phyloP scores from a whole-genome alignment of 2,329 filamentous ascomycete species.

The Didymella keratinophila region DNA sequence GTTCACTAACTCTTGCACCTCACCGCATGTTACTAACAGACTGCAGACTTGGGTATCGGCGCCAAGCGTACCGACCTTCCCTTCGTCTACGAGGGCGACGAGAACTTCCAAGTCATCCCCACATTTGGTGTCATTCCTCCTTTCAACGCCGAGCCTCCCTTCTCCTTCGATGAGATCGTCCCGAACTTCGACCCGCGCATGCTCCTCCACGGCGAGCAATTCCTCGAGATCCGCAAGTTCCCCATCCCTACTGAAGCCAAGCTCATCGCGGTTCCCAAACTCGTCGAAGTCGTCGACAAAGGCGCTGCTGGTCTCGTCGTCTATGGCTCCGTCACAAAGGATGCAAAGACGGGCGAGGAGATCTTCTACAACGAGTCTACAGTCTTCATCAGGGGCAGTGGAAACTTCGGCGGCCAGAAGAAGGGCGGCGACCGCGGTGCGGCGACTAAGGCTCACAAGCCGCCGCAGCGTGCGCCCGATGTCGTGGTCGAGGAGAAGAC shows the following conservation, averaged over 20 bases:
- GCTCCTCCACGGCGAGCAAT: conserved; percentile 98
- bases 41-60: conserved; percentile 78
- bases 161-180: conserved; percentile 80
- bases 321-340: conserved; percentile 79
- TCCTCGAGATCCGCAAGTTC: conserved; percentile 90
- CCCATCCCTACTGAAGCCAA: conserved; percentile 86
- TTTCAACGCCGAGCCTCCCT: conserved; percentile 83
- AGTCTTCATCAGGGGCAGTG: conserved; percentile 90
- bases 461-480: conserved; percentile 80
- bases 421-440: conserved; percentile 81
- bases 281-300: conserved; percentile 97
- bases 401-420: conserved; percentile 85
- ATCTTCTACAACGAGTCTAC: conserved; percentile 97
- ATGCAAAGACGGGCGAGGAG: conserved; percentile 84
- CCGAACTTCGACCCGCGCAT: conserved; percentile 99
- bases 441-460: conserved; percentile 78
- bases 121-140: conserved; percentile 97
- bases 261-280: conserved; percentile 76
- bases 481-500: conserved; percentile 85
- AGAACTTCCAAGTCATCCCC: conserved; percentile 91
- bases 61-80: conserved; percentile 88
- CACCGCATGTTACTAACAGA: conserved; percentile 28
- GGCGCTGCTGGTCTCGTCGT: conserved; percentile 86
- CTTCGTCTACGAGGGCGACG: conserved; percentile 87
- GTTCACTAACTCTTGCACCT: conserved; percentile 12